Evolutionary conservation across 2,329 filamentous ascomycete genomes (phyloP), one percentile per base, ranked within the genome.

Genomic region (Phaeoacremonium minimum): DNA sequence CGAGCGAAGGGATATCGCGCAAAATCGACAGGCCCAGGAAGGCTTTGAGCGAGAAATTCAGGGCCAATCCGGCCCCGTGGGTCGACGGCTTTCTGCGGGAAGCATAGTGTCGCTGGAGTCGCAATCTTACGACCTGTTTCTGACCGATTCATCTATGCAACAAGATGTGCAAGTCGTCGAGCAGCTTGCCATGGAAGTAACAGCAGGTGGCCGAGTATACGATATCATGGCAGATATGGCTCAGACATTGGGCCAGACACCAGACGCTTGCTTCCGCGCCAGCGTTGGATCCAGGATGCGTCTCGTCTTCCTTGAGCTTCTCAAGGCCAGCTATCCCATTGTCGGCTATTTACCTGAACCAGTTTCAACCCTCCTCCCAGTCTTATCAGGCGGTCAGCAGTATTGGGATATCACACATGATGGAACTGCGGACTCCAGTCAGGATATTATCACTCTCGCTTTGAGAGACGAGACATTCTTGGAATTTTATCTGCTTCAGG

Each of bases 331-430:
- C 12, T 72, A 83, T 34, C 70, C 76, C 4, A 70, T 83, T 28
- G 70, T 90, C 29, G 78, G 80, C 8, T 95, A 94, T 55, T 80
- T 81, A 37, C 74, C 77, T 1, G 85, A 89, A 36, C 71, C 89
- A 4, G 67, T 94, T 7, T 69, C 73, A 20, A 73, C 83, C 2
- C 68, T 87, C 7, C 60, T 90, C 22, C 72, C 79, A 1, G 69
- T 88, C 3, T 63, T 94, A 13, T 71, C 71, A 4, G 71, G 70
- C 14, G 71, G 71, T 4, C 63, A 63, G 37, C 60, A 57, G 29
- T 78, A 76, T 45, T 77, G 73, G 76, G 73, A 67, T 49, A 63
- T 70, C 41, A 75, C 49, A 57, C 63, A 40, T 16, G 48, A 54
- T 14, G 44, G 41, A 5, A 55, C 61, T 7, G 56, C 75, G 13